A percentile compares a stretch with the other conserved stretches of the same genome.
These are phyloP conservation scores for Posidonia australis DNA, from an alignment of 106 monocot species.

Conservation along the genomic window DNA sequence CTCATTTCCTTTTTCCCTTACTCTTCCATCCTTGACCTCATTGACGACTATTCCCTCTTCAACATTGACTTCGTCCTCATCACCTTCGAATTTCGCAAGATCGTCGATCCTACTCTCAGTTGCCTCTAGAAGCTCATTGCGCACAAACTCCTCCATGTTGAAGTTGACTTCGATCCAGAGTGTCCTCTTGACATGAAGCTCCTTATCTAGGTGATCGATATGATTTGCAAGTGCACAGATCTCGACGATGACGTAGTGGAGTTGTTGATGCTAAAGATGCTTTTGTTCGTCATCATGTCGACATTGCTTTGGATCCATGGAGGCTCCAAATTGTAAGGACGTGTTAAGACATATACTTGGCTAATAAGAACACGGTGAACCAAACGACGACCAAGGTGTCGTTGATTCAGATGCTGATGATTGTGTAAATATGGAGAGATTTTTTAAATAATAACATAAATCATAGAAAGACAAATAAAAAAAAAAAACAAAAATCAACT, in stretches of 20 bases:
- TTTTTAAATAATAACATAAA: too few relatives aligned
- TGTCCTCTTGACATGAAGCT: constrained; percentile 41
- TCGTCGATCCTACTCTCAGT: constrained; percentile 81
- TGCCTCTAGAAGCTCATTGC: constrained; percentile 70
- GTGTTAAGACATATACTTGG: constrained; percentile 77
- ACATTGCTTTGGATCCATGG: constrained; percentile 76
- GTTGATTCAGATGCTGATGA: too few relatives aligned
- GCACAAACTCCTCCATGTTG: constrained; percentile 69
- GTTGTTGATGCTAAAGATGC: constrained; percentile 73
- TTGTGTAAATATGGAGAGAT: too few relatives aligned
- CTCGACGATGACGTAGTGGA: constrained; percentile 55
- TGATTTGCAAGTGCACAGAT: constrained; percentile 46
- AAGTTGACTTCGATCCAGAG: constrained; percentile 10
- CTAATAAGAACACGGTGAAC: too few relatives aligned
- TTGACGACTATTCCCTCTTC: constrained; percentile 43
- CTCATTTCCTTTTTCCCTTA: constrained; percentile 12
- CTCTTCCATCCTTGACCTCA: constrained; percentile 44
- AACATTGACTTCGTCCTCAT: constrained; percentile 65
- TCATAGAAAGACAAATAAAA: too few relatives aligned
- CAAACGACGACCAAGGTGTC: too few relatives aligned
- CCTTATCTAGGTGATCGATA: constrained; percentile 42
- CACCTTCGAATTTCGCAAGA: constrained; percentile 48
- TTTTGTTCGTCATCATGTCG: constrained; percentile 88
- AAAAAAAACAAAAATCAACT: too few relatives aligned
- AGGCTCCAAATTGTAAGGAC: constrained; percentile 64